Percentiles rank a stretch among this genome's conserved stretches.
These are phyloP conservation scores for Scutellaria minor DNA, from an alignment of 257 asterid species.

Conservation along the genomic window DNA sequence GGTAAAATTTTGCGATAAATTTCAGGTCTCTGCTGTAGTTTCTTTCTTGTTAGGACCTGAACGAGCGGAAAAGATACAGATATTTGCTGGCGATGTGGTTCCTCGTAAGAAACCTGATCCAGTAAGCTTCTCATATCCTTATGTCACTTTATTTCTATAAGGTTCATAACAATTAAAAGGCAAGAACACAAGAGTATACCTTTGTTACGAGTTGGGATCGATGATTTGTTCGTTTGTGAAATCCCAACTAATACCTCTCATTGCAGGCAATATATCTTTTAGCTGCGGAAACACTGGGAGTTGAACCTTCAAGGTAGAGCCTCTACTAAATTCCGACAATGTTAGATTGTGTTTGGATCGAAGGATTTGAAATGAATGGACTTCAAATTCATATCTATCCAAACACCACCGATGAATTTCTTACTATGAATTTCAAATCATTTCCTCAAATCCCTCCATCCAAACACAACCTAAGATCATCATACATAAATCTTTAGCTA, in stretches of 20 bases:
- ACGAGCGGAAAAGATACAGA: slow-evolving; percentile 81
- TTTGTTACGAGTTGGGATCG: background rate
- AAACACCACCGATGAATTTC: too few relatives aligned
- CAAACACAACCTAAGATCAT: background rate
- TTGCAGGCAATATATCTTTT: slow-evolving; percentile 91
- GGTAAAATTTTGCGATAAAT: background rate
- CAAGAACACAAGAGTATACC: background rate
- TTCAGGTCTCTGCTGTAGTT: slow-evolving; percentile 95
- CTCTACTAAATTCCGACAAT: background rate
- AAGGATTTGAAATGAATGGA: too few relatives aligned
- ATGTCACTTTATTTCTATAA: background rate
- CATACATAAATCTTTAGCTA: background rate
- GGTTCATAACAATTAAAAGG: background rate
- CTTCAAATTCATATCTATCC: too few relatives aligned
- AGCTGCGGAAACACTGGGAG: slow-evolving; percentile 81
- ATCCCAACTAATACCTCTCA: slow-evolving; percentile 19
- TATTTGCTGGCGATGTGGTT: slow-evolving; percentile 95
- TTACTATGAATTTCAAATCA: too few relatives aligned
- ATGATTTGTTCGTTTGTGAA: background rate
- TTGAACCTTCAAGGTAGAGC: slow-evolving; percentile 83
- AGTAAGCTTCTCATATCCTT: slow-evolving; percentile 49
- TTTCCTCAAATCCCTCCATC: too few relatives aligned
- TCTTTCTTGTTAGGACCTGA: slow-evolving; percentile 83
- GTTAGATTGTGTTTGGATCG: background rate
- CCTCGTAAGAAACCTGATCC: slow-evolving; percentile 98